phyloP scores from a whole-genome alignment of 2,329 filamentous ascomycete species.

The Aspergillus udagawae region DNA sequence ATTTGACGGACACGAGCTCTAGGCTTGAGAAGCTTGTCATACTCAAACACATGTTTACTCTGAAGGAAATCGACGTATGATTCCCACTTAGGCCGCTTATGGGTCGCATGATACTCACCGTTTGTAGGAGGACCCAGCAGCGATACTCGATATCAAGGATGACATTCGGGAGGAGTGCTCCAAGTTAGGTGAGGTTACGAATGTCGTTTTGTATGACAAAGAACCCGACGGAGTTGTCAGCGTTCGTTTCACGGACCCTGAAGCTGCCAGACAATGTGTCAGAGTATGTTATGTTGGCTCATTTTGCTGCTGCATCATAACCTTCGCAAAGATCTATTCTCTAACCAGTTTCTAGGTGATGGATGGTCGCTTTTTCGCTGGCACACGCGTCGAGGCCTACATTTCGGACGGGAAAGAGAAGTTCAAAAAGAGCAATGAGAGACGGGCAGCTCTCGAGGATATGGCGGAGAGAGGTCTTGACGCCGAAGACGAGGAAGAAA shows the following conservation, averaged over 20 bases:
- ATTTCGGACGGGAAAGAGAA: slow-evolving; percentile 67
- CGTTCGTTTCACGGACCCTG: slow-evolving; percentile 71
- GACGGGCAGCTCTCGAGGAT: slow-evolving; percentile 41
- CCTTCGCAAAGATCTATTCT: neutral
- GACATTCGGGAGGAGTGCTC: slow-evolving; percentile 87
- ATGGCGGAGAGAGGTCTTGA: slow-evolving; percentile 45
- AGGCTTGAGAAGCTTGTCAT: slow-evolving; percentile 78
- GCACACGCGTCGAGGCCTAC: slow-evolving; percentile 66
- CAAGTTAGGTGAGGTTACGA: slow-evolving; percentile 83
- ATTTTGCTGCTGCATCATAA: neutral
- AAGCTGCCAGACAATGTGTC: slow-evolving; percentile 70
- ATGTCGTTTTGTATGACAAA: slow-evolving; percentile 83
- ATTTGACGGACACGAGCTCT: slow-evolving; percentile 53
- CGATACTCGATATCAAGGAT: slow-evolving; percentile 86
- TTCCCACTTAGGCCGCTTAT: neutral
- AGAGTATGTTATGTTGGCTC: slow-evolving; percentile 28
- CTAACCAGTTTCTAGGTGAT: slow-evolving; percentile 50
- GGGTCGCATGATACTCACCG: slow-evolving; percentile 8
- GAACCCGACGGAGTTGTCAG: slow-evolving; percentile 81
- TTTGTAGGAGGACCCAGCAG: slow-evolving; percentile 66
- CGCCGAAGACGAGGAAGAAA: slow-evolving; percentile 43
- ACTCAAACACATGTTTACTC: slow-evolving; percentile 88
- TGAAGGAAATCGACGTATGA: slow-evolving; percentile 66
- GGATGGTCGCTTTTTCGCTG: slow-evolving; percentile 75
- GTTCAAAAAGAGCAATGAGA: slow-evolving; percentile 63